Evolutionary conservation across 176 grass and related monocot genomes (phyloP).

Genomic region (Eragrostis nindensis): DNA sequence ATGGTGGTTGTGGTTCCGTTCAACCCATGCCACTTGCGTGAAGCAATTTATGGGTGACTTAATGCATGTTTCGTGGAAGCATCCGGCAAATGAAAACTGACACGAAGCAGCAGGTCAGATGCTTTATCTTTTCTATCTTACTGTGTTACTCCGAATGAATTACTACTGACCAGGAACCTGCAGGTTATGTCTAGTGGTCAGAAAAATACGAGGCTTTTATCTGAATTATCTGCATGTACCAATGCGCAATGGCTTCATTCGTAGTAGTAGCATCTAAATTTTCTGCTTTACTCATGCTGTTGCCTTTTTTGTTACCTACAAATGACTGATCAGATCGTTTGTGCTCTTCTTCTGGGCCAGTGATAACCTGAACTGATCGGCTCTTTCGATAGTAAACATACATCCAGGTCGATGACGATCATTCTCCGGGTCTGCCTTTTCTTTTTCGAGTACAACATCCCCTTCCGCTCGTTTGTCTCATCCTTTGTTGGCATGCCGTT

Average conservation of each 20-base stretch:
- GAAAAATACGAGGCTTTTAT: not conserved
- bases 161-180: not conserved
- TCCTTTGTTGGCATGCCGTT: not conserved
- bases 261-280: too few relatives aligned
- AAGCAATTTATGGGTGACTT: constrained; percentile 36
- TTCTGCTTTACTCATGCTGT: not conserved
- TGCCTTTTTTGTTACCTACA: not conserved
- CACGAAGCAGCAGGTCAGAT: not conserved
- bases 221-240: not conserved
- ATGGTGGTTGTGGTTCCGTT: constrained; percentile 5
- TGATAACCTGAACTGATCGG: not conserved
- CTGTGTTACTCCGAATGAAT: not conserved
- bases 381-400: not conserved
- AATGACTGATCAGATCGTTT: not conserved
- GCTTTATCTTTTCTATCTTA: not conserved
- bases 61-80: constrained; percentile 37
- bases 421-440: not conserved
- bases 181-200: not conserved
- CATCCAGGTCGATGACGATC: not conserved
- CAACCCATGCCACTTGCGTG: constrained; percentile 41
- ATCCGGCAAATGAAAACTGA: not conserved
- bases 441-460: not conserved
- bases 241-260: not conserved
- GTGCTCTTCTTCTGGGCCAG: not conserved
- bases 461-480: not conserved